phyloP scores from a whole-genome alignment of 2,329 filamentous ascomycete species.

The Colletotrichum sp. region DNA sequence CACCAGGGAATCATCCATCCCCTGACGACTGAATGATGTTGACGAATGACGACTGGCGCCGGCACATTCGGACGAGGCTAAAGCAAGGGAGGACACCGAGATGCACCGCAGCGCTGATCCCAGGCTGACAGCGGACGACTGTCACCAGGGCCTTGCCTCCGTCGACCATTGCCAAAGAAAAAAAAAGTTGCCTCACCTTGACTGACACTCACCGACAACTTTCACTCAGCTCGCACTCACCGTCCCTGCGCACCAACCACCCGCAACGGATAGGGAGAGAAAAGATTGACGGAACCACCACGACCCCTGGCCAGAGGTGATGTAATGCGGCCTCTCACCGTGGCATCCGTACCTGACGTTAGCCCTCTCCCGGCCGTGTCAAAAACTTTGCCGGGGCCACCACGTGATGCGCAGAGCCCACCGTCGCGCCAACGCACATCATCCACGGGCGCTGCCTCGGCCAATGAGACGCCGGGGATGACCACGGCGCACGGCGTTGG shows the following conservation, averaged over 20 bases:
- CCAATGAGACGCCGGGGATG: background rate
- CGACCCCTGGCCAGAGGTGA: background rate
- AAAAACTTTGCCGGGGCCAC: conserved; percentile 7
- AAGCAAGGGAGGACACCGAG: background rate
- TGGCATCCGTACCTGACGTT: background rate
- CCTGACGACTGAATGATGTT: background rate
- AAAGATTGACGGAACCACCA: background rate
- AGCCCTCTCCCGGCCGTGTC: background rate
- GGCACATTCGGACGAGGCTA: conserved; percentile 1
- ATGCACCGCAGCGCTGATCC: background rate
- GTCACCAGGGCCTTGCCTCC: background rate
- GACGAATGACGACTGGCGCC: background rate
- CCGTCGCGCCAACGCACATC: background rate
- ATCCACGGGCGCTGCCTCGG: background rate
- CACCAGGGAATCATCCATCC: background rate
- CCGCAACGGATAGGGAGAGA: background rate
- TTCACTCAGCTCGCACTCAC: background rate
- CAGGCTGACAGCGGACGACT: background rate
- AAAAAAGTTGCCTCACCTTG: background rate
- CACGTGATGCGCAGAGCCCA: background rate
- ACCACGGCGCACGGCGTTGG: background rate
- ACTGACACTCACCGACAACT: background rate
- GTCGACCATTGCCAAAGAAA: background rate
- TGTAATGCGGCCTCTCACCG: conserved; percentile 5
- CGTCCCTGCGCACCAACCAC: background rate